Evolutionary conservation across 1,284 basidiomycete species (phyloP).

Genomic region (Schizophyllum amplum): DNA sequence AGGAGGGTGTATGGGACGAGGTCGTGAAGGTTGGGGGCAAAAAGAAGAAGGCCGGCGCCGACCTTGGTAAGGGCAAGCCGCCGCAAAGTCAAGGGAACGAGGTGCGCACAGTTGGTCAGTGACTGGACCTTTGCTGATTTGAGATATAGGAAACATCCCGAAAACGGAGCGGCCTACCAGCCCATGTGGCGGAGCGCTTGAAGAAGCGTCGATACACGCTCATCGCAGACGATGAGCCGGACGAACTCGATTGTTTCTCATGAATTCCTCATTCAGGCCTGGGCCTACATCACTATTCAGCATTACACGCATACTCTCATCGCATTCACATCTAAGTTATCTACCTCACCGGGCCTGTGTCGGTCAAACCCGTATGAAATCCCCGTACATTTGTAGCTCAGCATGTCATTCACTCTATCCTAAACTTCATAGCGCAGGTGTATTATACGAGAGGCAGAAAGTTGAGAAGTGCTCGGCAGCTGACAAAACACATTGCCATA

Average conservation of each 20-base stretch:
- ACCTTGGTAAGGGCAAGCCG: not conserved
- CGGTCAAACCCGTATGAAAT: no score
- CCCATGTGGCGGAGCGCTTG: not conserved
- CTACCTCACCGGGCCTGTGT: no score
- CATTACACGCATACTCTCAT: not conserved
- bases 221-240: not conserved
- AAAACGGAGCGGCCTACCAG: not conserved
- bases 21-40: not conserved
- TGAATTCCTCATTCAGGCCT: not conserved
- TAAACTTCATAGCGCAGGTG: no score
- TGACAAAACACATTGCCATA: no score
- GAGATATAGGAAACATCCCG: not conserved
- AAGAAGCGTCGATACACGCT: not conserved
- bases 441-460: no score
- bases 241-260: not conserved
- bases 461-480: no score
- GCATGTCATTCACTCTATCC: no score
- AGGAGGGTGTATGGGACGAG: no score
- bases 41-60: not conserved
- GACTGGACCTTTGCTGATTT: not conserved
- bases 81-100: not conserved
- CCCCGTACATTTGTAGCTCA: no score
- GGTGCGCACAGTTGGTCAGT: not conserved
- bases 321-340: no score
- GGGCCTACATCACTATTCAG: not conserved